These are phyloP conservation scores for Pisolithus sp. DNA, from an alignment of 768 basidiomycete species.

Conservation along the genomic window DNA sequence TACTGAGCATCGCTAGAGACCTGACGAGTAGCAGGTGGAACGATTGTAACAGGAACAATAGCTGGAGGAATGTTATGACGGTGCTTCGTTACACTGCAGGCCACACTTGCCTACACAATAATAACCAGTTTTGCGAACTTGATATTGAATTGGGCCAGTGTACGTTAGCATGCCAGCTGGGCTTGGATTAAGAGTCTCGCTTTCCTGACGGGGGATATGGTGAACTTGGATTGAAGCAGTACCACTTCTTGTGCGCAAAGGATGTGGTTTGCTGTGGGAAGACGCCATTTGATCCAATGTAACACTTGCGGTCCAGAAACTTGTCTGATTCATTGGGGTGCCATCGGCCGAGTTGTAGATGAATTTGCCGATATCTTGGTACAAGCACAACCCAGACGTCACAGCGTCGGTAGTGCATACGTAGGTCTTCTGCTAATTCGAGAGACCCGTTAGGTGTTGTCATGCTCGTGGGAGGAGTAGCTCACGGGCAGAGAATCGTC, in stretches of 20 bases:
- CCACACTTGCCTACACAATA: conserved; percentile 87
- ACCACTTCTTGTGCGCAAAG: conserved; percentile 13
- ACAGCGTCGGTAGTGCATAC: conserved; percentile 86
- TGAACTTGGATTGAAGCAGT: conserved; percentile 3
- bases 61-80: conserved; percentile 37
- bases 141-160: conserved; percentile 70
- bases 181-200: conserved; percentile 39
- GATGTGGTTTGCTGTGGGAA: background rate
- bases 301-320: conserved; percentile 84
- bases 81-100: background rate
- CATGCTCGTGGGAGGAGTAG: conserved; percentile 10
- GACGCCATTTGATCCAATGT: conserved; percentile 38
- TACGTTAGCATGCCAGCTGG: conserved; percentile 51
- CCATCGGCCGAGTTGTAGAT: conserved; percentile 71
- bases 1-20: conserved; percentile 45
- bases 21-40: conserved; percentile 34
- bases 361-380: conserved; percentile 77
- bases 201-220: conserved; percentile 10
- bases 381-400: conserved; percentile 60
- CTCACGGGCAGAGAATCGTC: conserved; percentile 63
- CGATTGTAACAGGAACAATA: conserved; percentile 83
- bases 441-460: conserved; percentile 12
- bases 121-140: conserved; percentile 83
- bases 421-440: conserved; percentile 74
- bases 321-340: conserved; percentile 61